phyloP scores from a whole-genome alignment of 441 rosid genomes.

The Kokia cookei region DNA sequence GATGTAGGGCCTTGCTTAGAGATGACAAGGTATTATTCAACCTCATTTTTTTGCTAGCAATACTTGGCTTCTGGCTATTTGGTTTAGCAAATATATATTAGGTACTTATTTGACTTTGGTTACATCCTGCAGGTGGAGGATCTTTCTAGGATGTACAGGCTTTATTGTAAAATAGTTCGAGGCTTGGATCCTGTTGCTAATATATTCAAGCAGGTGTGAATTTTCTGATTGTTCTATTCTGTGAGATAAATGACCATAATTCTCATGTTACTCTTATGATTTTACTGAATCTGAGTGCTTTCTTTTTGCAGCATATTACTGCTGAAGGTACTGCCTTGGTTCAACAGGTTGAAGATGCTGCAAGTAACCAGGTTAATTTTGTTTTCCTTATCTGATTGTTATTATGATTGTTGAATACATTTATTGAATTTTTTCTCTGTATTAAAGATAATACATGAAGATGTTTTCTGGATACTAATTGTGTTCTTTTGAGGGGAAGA shows the following conservation, averaged over 20 bases:
- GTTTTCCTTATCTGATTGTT: not conserved
- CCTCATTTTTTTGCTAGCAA: not conserved
- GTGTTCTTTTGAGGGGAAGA: not conserved
- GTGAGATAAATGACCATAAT: not conserved
- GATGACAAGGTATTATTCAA: conserved; percentile 62
- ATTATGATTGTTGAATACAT: not conserved
- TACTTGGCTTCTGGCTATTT: not conserved
- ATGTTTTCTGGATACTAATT: not conserved
- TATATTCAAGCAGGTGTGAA: conserved; percentile 78
- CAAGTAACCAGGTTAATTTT: conserved; percentile 57
- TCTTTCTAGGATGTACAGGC: conserved; percentile 94
- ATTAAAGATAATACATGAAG: not conserved
- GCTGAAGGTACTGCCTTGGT: conserved; percentile 80
- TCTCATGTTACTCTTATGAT: not conserved
- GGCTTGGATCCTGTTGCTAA: conserved; percentile 83
- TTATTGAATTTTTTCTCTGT: not conserved
- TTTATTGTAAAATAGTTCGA: conserved; percentile 55
- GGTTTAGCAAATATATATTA: not conserved
- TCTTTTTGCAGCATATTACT: conserved; percentile 67
- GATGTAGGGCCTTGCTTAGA: conserved; percentile 77
- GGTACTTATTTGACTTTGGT: not conserved
- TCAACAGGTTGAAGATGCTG: conserved; percentile 93
- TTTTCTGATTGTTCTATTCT: conserved; percentile 1
- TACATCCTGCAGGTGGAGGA: conserved; percentile 60
- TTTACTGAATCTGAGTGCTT: conserved; percentile 12